Percentiles rank a stretch among this genome's conserved stretches.
phyloP scores from a whole-genome alignment of 768 basidiomycete genomes.

The Boletus speciosus region DNA sequence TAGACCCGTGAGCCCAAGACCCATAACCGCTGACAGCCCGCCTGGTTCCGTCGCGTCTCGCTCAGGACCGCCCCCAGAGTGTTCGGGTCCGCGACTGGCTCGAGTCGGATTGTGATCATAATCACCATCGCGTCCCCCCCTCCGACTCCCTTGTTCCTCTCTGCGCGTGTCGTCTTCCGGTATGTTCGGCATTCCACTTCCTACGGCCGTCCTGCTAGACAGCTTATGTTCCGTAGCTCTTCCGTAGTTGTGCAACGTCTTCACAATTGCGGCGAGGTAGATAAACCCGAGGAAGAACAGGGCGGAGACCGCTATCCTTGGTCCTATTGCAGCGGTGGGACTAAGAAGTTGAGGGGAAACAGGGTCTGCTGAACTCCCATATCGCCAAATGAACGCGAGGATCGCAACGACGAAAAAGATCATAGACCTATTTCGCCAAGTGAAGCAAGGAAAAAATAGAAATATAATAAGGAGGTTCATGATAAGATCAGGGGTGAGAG shows the following conservation, averaged over 20 bases:
- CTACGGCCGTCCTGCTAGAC: not conserved
- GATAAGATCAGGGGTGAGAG: not conserved
- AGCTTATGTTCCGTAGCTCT: not conserved
- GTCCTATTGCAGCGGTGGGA: conserved; percentile 40
- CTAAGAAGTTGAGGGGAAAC: conserved; percentile 35
- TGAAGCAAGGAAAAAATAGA: not conserved
- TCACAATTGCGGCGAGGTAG: conserved; percentile 59
- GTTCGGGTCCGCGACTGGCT: conserved; percentile 13
- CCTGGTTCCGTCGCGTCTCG: conserved; percentile 9
- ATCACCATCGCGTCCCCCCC: conserved; percentile 1
- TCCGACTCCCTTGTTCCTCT: conserved; percentile 2
- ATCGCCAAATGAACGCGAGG: conserved; percentile 64
- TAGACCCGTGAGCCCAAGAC: conserved; percentile 26
- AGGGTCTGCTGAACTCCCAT: conserved; percentile 46
- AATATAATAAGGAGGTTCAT: not conserved
- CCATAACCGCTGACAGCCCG: conserved; percentile 25
- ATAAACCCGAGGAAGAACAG: conserved; percentile 57
- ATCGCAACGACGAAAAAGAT: conserved; percentile 61
- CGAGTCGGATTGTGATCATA: not conserved
- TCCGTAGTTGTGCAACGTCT: conserved; percentile 61
- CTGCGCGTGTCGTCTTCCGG: not conserved
- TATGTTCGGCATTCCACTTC: not conserved
- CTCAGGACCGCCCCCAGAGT: not conserved
- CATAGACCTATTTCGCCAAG: conserved; percentile 49
- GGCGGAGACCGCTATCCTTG: conserved; percentile 53